Percentiles rank a stretch among this genome's conserved stretches.
These are phyloP conservation scores for Holtermanniella nyarrowii DNA, from an alignment of 768 basidiomycete species.

Conservation along the genomic window DNA sequence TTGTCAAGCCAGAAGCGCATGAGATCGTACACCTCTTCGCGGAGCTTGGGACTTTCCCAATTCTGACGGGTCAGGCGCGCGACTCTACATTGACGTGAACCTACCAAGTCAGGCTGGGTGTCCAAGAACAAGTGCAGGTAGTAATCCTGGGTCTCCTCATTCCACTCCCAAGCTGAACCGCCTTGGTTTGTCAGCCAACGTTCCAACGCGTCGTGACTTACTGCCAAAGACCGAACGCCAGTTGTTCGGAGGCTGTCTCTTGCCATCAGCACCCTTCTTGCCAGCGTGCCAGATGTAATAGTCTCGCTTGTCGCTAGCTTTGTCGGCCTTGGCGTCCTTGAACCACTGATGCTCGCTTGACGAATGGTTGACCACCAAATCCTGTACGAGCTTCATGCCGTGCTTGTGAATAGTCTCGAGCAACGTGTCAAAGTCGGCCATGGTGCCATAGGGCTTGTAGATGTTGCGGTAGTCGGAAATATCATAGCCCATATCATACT, in stretches of 20 bases:
- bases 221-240: constrained; percentile 62
- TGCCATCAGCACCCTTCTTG: constrained; percentile 48
- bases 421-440: constrained; percentile 44
- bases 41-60: constrained; percentile 58
- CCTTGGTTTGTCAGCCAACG: not conserved
- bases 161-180: constrained; percentile 58
- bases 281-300: constrained; percentile 70
- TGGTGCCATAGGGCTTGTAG: constrained; percentile 45
- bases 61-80: constrained; percentile 38
- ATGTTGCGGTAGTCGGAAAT: constrained; percentile 54
- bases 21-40: constrained; percentile 45
- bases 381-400: constrained; percentile 68
- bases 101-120: constrained; percentile 19
- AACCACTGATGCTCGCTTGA: constrained; percentile 71
- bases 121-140: constrained; percentile 57
- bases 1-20: constrained; percentile 67
- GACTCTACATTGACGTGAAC: not conserved
- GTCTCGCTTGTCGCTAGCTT: constrained; percentile 53
- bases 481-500: constrained; percentile 60
- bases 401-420: constrained; percentile 46
- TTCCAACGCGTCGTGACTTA: constrained; percentile 15
- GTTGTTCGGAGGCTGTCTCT: constrained; percentile 58
- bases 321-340: constrained; percentile 49
- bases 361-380: constrained; percentile 65
- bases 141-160: constrained; percentile 56